Evolutionary conservation across 495 filamentous ascomycete genomes (phyloP), one percentile per base, ranked within the genome.

Genomic region (Trichoderma reesei): DNA sequence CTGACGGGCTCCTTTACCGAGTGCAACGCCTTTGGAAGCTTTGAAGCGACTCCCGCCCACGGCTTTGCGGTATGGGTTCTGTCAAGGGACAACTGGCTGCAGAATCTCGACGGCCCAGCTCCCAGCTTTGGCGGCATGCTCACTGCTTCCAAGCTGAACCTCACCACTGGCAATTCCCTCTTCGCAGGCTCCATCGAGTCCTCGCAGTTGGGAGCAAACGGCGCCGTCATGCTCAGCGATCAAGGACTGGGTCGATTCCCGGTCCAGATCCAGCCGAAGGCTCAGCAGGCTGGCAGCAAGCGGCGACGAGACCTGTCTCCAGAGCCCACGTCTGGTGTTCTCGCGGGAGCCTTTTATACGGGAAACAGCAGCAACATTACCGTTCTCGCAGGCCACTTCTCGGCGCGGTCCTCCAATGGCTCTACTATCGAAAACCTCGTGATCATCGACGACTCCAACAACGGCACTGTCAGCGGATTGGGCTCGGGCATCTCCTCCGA

Each of bases 61-160:
- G 90, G 92, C 1, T 92, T 98, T 70, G 94, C 89, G 37, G 78
- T 97, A 33, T 99, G 94, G 94, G 88, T 98, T n/a, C 91, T 91
- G 26, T 94, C 92, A 5, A 82, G 80, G 60, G 83, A 85, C 46
- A 91, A 95, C 70, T 99, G 94, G 94, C 76, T 98, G 31, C 85
- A 90, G 72, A 93, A 91, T 67, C 76, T 98, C 46, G 76, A 90
- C 56, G 72, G 85, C 46, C 75, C 81, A n/a, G 79, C 84, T 59
- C 83, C 88, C 64, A 75, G 82, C 16, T 83, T 94, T 66, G 74
- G 78, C 63, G 94, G 94, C 18, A 71, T 87, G 46, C 78, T 99
- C 41, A 87, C 86, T 3, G 81, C 90, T 11, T 81, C 83, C 36
- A 66, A 78, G 11, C 79, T 87, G 39, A 77, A 85, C 44, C 74